Percentiles rank a stretch among this genome's conserved stretches.
Evolutionary conservation across 1,139 yeast species (phyloP).

Genomic region (Magnusiomyces sp.): DNA sequence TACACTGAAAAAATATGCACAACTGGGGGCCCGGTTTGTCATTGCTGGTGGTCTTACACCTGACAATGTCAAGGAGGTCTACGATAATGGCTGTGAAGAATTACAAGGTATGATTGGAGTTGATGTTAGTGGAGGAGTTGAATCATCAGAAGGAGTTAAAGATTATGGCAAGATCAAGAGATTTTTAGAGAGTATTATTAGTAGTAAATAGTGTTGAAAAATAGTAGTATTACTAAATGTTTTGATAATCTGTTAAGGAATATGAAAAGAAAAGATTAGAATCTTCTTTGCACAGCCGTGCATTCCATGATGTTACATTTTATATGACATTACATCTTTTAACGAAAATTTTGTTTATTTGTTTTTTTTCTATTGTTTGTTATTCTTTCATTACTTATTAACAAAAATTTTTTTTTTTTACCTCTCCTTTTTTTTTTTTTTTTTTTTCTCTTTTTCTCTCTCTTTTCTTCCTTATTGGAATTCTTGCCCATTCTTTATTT

Average conservation of each 20-base stretch:
- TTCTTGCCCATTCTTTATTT: background rate
- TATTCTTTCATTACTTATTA: background rate
- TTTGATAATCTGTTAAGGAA: too few relatives aligned
- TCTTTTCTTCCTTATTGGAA: background rate
- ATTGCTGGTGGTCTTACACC: slow-evolving; percentile 89
- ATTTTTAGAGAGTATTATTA: background rate
- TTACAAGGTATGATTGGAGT: slow-evolving; percentile 60
- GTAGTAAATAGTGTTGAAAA: too few relatives aligned
- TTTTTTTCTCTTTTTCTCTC: too few relatives aligned
- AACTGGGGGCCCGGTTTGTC: slow-evolving; percentile 43
- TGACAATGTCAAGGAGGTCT: slow-evolving; percentile 54
- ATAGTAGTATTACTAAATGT: too few relatives aligned
- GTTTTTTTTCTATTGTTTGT: background rate
- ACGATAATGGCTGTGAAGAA: slow-evolving; percentile 18
- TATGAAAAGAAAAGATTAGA: too few relatives aligned
- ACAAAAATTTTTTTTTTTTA: slow-evolving; percentile 5
- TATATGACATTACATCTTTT: background rate
- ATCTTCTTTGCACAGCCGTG: too few relatives aligned
- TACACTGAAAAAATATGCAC: slow-evolving; percentile 37
- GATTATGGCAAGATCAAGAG: too few relatives aligned
- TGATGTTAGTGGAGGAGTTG: slow-evolving; percentile 96
- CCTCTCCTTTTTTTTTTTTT: slow-evolving; percentile 1
- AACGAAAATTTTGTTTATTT: background rate
- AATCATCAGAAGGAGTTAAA: slow-evolving; percentile 22
- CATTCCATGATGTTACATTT: too few relatives aligned